A percentile compares a stretch with the other conserved stretches of the same genome.
Conservation (phyloP, 805 yeast species). For the Ogataea corticis region DNA sequence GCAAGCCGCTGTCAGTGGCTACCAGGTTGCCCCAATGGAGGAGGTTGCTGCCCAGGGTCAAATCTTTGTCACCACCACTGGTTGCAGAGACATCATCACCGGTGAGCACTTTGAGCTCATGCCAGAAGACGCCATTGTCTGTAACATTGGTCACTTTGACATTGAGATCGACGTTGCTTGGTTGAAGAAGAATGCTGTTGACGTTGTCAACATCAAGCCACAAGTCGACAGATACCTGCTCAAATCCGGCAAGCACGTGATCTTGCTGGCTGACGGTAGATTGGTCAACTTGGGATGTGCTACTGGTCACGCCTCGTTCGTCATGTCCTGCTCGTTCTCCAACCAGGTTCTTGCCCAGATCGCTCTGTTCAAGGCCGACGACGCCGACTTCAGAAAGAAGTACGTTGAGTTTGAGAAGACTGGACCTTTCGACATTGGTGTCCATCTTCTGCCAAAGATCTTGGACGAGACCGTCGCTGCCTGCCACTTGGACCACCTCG, state of each 20-base stretch:
- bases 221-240: slow-evolving; percentile 97
- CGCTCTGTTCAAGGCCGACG: slow-evolving; percentile 89
- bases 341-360: slow-evolving; percentile 99
- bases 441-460: slow-evolving; percentile 95
- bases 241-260: slow-evolving; percentile 87
- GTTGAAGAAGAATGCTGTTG: slow-evolving; percentile 91
- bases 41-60: slow-evolving; percentile 93
- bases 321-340: slow-evolving; percentile 99
- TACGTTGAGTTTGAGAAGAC: slow-evolving; percentile 90
- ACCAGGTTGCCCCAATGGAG: slow-evolving; percentile 93
- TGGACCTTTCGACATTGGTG: slow-evolving; percentile 89
- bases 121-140: slow-evolving; percentile 99
- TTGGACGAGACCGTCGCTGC: slow-evolving; percentile 98
- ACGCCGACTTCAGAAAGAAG: slow-evolving; percentile 73
- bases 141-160: slow-evolving; percentile 99
- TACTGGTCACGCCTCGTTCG: slow-evolving; percentile 98
- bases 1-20: slow-evolving; percentile 99
- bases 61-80: slow-evolving; percentile 98
- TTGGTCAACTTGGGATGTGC: slow-evolving; percentile 99
- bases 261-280: slow-evolving; percentile 98
- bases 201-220: slow-evolving; percentile 96
- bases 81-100: slow-evolving; percentile 97
- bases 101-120: slow-evolving; percentile 81
- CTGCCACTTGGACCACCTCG: slow-evolving; percentile 92
- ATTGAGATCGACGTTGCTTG: slow-evolving; percentile 99